phyloP scores from a whole-genome alignment of 169 alveolate genomes.

The Cryptosporidium meleagridis region DNA sequence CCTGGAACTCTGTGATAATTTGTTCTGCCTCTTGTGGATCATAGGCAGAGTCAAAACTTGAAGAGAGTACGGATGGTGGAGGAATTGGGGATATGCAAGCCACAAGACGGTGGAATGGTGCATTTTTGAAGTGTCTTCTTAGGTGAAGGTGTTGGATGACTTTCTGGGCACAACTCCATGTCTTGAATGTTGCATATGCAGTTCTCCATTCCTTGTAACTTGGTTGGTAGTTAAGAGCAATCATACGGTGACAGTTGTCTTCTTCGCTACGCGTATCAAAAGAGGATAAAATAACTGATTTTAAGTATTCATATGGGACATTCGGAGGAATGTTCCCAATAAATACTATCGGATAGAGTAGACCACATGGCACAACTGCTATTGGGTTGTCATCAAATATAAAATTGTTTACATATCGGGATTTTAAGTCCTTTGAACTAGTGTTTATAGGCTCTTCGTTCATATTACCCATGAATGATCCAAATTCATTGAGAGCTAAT shows the following conservation, averaged over 20 bases:
- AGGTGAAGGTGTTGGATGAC: conserved; percentile 78
- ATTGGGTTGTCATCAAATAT: conserved; percentile 58
- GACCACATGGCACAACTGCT: conserved; percentile 71
- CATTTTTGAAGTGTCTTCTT: conserved; percentile 79
- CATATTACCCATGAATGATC: conserved; percentile 62
- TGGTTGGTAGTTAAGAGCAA: conserved; percentile 79
- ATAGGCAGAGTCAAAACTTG: conserved; percentile 71
- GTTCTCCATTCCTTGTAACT: conserved; percentile 80
- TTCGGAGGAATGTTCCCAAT: conserved; percentile 85
- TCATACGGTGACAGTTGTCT: conserved; percentile 25
- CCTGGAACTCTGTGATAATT: conserved; percentile 66
- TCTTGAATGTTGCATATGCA: conserved; percentile 79
- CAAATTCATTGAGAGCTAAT: conserved; percentile 26
- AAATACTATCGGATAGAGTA: conserved; percentile 77
- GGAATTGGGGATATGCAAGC: conserved; percentile 80
- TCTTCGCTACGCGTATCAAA: conserved; percentile 57
- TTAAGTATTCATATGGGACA: conserved; percentile 79
- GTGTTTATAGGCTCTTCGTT: conserved; percentile 22
- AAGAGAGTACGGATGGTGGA: conserved; percentile 75
- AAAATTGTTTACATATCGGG: conserved; percentile 14
- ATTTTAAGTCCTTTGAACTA: conserved; percentile 3
- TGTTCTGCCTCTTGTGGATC: conserved; percentile 72
- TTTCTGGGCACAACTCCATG: conserved; percentile 79
- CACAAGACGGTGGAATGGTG: conserved; percentile 79
- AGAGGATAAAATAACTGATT: conserved; percentile 68